Evolutionary conservation across 1,284 basidiomycete species (phyloP), one percentile per base, ranked within the genome.

Genomic region (Puccinia horiana): DNA sequence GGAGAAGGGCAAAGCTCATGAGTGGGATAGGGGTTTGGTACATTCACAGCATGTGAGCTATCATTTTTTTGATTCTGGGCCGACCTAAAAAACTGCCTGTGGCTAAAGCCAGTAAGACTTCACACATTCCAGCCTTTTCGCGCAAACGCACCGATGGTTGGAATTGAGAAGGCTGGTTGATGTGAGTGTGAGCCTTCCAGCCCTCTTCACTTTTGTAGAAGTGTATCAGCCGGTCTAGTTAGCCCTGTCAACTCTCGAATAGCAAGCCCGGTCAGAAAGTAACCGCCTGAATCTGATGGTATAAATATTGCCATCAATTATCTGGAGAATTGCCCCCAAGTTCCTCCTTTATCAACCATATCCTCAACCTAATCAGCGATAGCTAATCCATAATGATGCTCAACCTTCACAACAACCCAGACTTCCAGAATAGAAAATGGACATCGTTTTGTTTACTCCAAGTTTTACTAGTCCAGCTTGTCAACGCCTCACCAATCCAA

Each of bases 401-500:
- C 37, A n/a, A 5, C 6, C n/a, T 1, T 12, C 23, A 23, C 37
- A 40, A n/a, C 4, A 23, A 40, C 9, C 63, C 11, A 2, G 37
- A 9, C 37, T 65, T 40, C 63, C 37, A 65, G 35, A 14, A 23
- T 16, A 40, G 18, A 40, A 20, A 20, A 14, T 18, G 63, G 63
- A 65, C 20, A 40, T 40, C 32, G 32, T 18, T 65, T n/a, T 65
- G n/a, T 40, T 3, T 65, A n/a, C 63, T 65, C 37, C 32, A 42
- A 5, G 63, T 2, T 0, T 40, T 65, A 20, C 12, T 65, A 4
- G 14, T 65, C 37, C 63, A 65, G 63, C 42, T 72, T 49, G 69
- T 23, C 18, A 52, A 40, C 47, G 32, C 69, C 26, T 49, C 44
- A 40, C 40, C 69, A 72, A 72, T 72, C 47, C 69, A 29, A 70